A percentile compares a stretch with the other conserved stretches of the same genome.
Evolutionary conservation across 2,329 filamentous ascomycete species (phyloP).

Genomic region (Fusarium pseudocircinatum): DNA sequence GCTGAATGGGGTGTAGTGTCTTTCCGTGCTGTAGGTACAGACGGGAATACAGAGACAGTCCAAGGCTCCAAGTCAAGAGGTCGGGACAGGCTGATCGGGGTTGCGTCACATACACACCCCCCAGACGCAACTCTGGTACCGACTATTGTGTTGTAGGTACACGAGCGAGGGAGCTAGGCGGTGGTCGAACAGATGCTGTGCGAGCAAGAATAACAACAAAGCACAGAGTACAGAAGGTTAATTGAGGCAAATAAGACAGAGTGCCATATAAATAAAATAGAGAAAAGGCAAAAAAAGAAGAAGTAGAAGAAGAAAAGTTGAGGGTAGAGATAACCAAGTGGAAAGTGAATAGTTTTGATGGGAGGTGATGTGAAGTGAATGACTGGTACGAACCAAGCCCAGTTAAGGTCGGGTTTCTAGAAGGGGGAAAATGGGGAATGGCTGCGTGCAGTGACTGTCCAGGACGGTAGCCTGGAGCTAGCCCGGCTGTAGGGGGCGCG

Average conservation of each 20-base stretch:
- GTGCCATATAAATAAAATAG: neutral
- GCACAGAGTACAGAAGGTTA: neutral
- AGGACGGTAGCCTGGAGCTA: slow-evolving; percentile 2
- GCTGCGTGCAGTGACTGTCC: slow-evolving; percentile 10
- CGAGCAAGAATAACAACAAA: neutral
- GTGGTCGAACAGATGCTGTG: slow-evolving; percentile 4
- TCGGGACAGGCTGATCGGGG: slow-evolving; percentile 18
- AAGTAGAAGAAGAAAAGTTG: neutral
- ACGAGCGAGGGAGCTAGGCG: slow-evolving; percentile 10
- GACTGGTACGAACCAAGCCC: neutral
- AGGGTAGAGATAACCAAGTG: slow-evolving; percentile 3
- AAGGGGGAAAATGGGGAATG: slow-evolving; percentile 21
- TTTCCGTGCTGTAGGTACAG: slow-evolving; percentile 8
- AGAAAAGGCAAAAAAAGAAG: neutral
- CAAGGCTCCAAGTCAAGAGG: neutral
- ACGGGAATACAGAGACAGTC: slow-evolving; percentile 12
- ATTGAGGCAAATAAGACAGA: neutral
- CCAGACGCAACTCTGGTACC: neutral
- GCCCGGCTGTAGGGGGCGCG: neutral
- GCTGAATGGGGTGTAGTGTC: slow-evolving; percentile 26
- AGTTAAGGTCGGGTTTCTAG: slow-evolving; percentile 24
- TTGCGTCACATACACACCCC: slow-evolving; percentile 39
- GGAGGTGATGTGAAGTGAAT: neutral
- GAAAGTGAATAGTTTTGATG: neutral
- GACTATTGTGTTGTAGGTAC: neutral